Percentiles rank a stretch among this genome's conserved stretches.
Conservation (phyloP, 108 stramenopile genomes). For the Skeletonema grethae region DNA sequence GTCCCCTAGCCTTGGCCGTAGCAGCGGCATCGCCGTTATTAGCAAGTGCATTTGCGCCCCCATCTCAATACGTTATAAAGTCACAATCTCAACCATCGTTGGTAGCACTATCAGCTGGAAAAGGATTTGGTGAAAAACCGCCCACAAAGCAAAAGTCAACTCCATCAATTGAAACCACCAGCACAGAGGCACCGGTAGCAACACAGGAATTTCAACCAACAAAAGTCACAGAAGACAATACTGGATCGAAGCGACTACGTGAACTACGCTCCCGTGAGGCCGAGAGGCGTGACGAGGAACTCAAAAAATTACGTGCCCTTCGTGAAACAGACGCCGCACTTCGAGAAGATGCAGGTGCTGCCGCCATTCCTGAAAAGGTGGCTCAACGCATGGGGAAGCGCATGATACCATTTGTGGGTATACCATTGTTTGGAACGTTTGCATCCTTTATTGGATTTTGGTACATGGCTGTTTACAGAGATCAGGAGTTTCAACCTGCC, state of each 20-base stretch:
- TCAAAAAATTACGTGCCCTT: slow-evolving; percentile 60
- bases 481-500: slow-evolving; percentile 79
- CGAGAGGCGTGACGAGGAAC: slow-evolving; percentile 71
- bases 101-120: slow-evolving; percentile 15
- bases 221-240: slow-evolving; percentile 17
- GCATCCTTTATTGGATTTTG: slow-evolving; percentile 81
- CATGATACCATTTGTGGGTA: slow-evolving; percentile 87
- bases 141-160: slow-evolving; percentile 14
- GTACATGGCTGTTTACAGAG: slow-evolving; percentile 75
- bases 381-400: slow-evolving; percentile 80
- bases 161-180: not conserved
- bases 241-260: slow-evolving; percentile 55
- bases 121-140: slow-evolving; percentile 43
- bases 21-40: slow-evolving; percentile 3
- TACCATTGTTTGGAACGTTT: slow-evolving; percentile 74
- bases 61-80: not conserved
- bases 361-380: slow-evolving; percentile 85
- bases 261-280: slow-evolving; percentile 68
- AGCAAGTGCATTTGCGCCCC: slow-evolving; percentile 1
- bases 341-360: slow-evolving; percentile 54
- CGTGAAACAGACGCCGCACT: slow-evolving; percentile 53
- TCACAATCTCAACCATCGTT: not conserved
- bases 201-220: not conserved
- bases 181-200: slow-evolving; percentile 2
- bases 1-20: not conserved